Base-by-base conservation (phyloP, 2,329 filamentous ascomycete genomes). In the Aspergillus amoenus region DNA sequence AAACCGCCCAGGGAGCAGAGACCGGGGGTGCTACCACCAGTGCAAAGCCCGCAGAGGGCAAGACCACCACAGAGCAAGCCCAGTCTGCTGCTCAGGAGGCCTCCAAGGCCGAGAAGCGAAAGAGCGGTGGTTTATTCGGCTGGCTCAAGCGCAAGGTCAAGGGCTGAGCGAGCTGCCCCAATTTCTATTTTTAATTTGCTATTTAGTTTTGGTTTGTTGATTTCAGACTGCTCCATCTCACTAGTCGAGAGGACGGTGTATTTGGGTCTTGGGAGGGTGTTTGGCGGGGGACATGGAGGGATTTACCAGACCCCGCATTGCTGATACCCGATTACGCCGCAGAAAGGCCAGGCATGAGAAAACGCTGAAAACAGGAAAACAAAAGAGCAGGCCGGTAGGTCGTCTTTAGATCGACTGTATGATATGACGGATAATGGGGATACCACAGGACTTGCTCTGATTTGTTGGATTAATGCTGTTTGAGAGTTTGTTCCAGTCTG, bases 121-220 rank as follows among this genome's bases (percentile, higher is more conserved):
- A 68, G 64, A 68, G 66, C 15, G 66, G 68, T 5, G 44, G 50
- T 44, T 62, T 70, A 52, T 60, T 60, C 45, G 57, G 61, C 27
- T 68, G 67, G 66, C 46, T 70, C 48, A 70, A 70, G 65, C 67
- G 66, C 55, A 69, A 68, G 65, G 59, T 69, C 59, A 69, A 68
- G 61, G 59, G 57, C n/a, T 57, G 39, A 53, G 27, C 27, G 44
- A 11, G 11, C 18, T 24, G n/a, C 21, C 22, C 30, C 40, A 17
- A 34, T 4, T 40, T 49, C 32, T 42, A 30, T 46, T 32, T 11
- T 47, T 52, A n/a, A 41, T 39, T 22, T 37, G 22, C 37, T 52
- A 12, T 41, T 39, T 22, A 22, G 17, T 54, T 42, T 50, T 52
- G 30, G 24, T 59, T 49, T 56, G 40, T 41, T 55, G 24, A 21